These are phyloP conservation scores for Neonectria sp. DNA, from an alignment of 2,329 filamentous ascomycete species.

Conservation along the genomic window DNA sequence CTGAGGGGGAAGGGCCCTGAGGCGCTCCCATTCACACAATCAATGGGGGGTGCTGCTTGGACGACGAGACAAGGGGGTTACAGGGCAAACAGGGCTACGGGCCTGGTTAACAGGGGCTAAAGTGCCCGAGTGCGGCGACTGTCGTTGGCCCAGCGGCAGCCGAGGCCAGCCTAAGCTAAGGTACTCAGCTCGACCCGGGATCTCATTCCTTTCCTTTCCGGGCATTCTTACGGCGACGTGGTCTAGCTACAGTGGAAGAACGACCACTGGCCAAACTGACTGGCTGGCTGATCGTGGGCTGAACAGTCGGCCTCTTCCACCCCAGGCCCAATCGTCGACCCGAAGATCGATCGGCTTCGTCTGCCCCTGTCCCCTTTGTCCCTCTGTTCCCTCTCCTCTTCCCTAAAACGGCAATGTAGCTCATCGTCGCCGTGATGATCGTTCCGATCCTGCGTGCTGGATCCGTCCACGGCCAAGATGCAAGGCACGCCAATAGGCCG, in stretches of 20 bases:
- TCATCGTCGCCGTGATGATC: constrained; percentile 13
- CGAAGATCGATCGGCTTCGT: constrained; percentile 24
- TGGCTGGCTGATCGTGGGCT: constrained; percentile 14
- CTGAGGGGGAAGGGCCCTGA: background rate
- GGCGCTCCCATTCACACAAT: constrained; percentile 1
- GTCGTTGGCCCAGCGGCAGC: constrained; percentile 30
- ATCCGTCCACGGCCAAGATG: constrained; percentile 1
- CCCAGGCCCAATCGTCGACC: constrained; percentile 25
- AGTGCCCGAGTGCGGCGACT: background rate
- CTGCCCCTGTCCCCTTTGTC: constrained; percentile 11
- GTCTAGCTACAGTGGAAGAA: background rate
- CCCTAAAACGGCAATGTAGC: constrained; percentile 21
- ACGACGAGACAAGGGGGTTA: background rate
- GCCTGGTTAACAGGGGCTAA: constrained; percentile 11
- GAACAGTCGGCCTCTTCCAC: constrained; percentile 4
- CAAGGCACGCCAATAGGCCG: constrained; percentile 13
- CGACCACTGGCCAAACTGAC: background rate
- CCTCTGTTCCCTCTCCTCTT: constrained; percentile 3
- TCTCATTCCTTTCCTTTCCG: constrained; percentile 1
- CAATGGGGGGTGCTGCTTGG: background rate
- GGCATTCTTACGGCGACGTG: background rate
- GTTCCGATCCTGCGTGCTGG: constrained; percentile 10
- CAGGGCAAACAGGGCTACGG: constrained; percentile 1
- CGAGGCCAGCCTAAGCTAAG: constrained; percentile 15
- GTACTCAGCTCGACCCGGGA: constrained; percentile 5